Evolutionary conservation across 192 early-diverging fungal genomes (phyloP).

Genomic region (Spinellus fusiger): DNA sequence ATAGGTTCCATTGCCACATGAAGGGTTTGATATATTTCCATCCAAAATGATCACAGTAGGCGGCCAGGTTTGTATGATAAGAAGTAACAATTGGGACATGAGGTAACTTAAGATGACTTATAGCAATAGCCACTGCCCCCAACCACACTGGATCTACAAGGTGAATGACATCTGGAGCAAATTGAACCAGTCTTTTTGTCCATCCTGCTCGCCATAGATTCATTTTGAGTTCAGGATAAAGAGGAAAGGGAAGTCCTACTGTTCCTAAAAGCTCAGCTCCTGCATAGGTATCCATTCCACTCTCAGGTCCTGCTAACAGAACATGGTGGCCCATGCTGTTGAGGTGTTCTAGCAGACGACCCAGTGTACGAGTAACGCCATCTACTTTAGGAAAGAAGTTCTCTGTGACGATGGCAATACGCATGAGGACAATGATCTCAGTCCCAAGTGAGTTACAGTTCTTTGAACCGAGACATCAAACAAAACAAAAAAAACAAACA

Average conservation of each 20-base stretch:
- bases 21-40: conserved; percentile 22
- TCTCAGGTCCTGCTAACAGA: conserved; percentile 26
- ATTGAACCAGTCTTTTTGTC: conserved; percentile 17
- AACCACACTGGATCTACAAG: conserved; percentile 33
- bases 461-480: too few species aligned
- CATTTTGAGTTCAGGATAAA: conserved; percentile 30
- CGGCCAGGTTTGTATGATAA: conserved; percentile 31
- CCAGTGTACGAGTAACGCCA: conserved; percentile 33
- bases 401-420: conserved; percentile 26
- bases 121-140: conserved; percentile 17
- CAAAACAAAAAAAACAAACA: too few species aligned
- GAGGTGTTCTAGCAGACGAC: conserved; percentile 26
- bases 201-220: conserved; percentile 32
- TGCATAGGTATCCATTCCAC: conserved; percentile 20
- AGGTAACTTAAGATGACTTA: not conserved
- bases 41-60: conserved; percentile 30
- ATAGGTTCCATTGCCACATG: conserved; percentile 33
- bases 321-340: conserved; percentile 22
- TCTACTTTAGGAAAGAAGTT: conserved; percentile 35
- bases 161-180: conserved; percentile 28
- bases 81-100: conserved; percentile 28
- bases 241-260: conserved; percentile 26
- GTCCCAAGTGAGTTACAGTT: too few species aligned
- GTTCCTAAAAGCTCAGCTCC: conserved; percentile 27
- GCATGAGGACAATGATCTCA: too few species aligned